These are phyloP conservation scores for Cryptosporidium ubiquitum DNA, from an alignment of 169 alveolate genomes.

Conservation along the genomic window DNA sequence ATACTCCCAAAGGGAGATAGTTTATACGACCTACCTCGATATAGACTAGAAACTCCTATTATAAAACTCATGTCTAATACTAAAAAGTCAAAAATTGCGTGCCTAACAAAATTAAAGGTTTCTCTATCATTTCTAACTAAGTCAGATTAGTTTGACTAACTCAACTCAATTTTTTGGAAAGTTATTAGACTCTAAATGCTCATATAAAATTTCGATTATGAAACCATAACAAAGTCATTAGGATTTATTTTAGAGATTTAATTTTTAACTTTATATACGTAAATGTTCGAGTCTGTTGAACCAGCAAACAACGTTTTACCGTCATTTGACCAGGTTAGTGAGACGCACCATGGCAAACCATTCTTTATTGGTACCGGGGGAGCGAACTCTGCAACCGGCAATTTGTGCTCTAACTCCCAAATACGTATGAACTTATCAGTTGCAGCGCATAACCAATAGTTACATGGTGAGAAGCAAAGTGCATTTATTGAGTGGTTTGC, in stretches of 20 bases:
- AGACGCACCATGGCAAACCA: conserved; percentile 94
- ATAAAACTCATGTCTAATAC: background rate
- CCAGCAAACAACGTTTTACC: conserved; percentile 94
- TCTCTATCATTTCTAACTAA: background rate
- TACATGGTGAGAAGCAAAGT: conserved; percentile 94
- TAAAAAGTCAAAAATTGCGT: background rate
- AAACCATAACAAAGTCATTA: background rate
- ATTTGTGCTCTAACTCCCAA: conserved; percentile 95
- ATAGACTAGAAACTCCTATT: background rate
- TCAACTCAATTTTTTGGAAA: background rate
- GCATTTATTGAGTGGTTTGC: conserved; percentile 93
- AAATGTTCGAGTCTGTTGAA: conserved; percentile 71
- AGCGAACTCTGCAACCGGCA: conserved; percentile 89
- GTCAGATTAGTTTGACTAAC: background rate
- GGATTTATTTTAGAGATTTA: conserved; percentile 1
- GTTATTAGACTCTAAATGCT: background rate
- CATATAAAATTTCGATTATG: background rate
- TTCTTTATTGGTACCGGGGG: conserved; percentile 89
- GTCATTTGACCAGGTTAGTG: conserved; percentile 93
- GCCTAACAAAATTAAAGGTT: background rate
- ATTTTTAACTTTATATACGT: conserved; percentile 70
- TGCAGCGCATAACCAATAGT: conserved; percentile 96
- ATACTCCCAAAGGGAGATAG: conserved; percentile 12
- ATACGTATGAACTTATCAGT: conserved; percentile 92
- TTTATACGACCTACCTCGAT: background rate